Conservation (phyloP, 495 filamentous ascomycete species). For the Tetracladium marchalianum region DNA sequence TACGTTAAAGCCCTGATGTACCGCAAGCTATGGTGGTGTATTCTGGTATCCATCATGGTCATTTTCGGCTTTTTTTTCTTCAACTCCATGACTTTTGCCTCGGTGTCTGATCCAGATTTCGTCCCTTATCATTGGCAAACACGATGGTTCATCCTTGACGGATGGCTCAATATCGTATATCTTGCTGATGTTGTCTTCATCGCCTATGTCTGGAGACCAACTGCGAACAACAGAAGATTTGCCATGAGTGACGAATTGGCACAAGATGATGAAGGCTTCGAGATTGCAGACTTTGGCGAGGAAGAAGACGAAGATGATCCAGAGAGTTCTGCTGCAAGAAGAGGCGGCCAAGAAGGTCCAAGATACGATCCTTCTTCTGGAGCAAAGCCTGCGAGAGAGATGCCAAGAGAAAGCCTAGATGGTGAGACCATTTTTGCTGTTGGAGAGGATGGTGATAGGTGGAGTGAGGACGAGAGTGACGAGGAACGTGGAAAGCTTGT, state of each 20-base stretch:
- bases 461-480: constrained; percentile 57
- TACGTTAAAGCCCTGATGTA: constrained; percentile 87
- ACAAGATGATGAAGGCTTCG: constrained; percentile 91
- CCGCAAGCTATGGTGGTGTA: constrained; percentile 97
- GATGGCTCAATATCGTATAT: constrained; percentile 96
- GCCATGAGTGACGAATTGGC: constrained; percentile 99
- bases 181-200: constrained; percentile 84
- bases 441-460: constrained; percentile 74
- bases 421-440: constrained; percentile 94
- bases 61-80: constrained; percentile 95
- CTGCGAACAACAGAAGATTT: constrained; percentile 92
- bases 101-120: constrained; percentile 70
- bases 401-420: constrained; percentile 61
- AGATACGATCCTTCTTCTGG: constrained; percentile 19
- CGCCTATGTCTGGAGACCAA: constrained; percentile 95
- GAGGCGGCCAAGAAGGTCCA: constrained; percentile 29
- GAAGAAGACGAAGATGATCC: constrained; percentile 64
- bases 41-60: constrained; percentile 81
- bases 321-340: constrained; percentile 55
- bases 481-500: constrained; percentile 59
- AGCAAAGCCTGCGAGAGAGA: constrained; percentile 16
- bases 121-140: constrained; percentile 94
- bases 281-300: constrained; percentile 86
- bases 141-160: constrained; percentile 94
- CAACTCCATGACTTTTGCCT: constrained; percentile 89